Base-by-base conservation (phyloP, 768 basidiomycete species). In the Porphyrellus cyaneotinctus region DNA sequence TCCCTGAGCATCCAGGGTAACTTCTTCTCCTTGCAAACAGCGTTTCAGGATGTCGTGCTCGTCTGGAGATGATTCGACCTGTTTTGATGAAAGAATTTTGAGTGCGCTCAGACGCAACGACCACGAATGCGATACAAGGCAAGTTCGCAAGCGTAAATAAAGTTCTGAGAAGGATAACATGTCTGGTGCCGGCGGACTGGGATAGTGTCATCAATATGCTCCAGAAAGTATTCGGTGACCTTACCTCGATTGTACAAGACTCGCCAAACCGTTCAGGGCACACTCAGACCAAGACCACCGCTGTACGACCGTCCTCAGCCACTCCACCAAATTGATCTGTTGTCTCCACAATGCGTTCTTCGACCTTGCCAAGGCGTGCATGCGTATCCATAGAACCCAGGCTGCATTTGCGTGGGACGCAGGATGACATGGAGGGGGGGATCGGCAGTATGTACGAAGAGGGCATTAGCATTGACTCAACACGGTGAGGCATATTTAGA, bases 11-110 rank as follows among this genome's bases (percentile, higher is more conserved):
- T 93, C 87, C 32, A 97, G 65, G 2, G 88, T 73, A 6, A 88
- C 82, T 53, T 90, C 82, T 64, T 99, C 97, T 3, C 86, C 89
- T 53, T 86, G 83, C 22, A 93, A 65, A 63, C 88, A 88, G 24
- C 79, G 77, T 58, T 80, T 80, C 18, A 88, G 57, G 0, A 85
- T 76, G 22, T 85, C 85, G 15, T 72, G 64, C 14, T 74, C 72
- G 38, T 75, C 77, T 1, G 73, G 64, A 2, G 75, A 66, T 0
- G 72, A 62, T 31, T 75, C 62, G 6, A 87, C 71, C 11, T 81
- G 61, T 4, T 74, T 72, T 2, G 83, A 83, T 6, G 75, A 70
- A 15, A 91, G 79, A 8, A 94, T 71, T 22, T 80, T 78, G 8
- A 97, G 76, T 0, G 83, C 74, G 18, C 79, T 74, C 2, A 86